These are phyloP conservation scores for Penicillium sp. DNA, from an alignment of 2,329 filamentous ascomycete genomes.

Conservation along the genomic window DNA sequence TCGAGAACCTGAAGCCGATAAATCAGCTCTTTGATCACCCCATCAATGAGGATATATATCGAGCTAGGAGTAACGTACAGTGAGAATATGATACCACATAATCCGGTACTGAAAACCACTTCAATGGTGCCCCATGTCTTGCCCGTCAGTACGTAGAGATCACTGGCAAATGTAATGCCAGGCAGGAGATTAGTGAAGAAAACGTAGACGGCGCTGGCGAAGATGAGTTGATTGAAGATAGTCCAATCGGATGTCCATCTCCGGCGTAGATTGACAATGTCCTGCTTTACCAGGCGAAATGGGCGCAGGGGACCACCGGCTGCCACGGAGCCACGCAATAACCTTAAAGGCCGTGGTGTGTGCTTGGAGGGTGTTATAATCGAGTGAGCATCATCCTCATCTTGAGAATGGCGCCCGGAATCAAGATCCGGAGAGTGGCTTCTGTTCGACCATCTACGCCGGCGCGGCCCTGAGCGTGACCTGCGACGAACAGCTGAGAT, in stretches of 20 bases:
- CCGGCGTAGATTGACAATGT: constrained; percentile 51
- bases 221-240: constrained; percentile 65
- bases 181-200: constrained; percentile 71
- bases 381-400: constrained; percentile 40
- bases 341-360: constrained; percentile 37
- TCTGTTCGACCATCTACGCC: constrained; percentile 20
- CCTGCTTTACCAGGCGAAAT: constrained; percentile 58
- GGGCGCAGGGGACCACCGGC: constrained; percentile 53
- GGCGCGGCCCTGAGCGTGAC: constrained; percentile 26
- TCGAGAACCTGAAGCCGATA: constrained; percentile 50
- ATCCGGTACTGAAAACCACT: constrained; percentile 67
- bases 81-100: constrained; percentile 67
- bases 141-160: constrained; percentile 66
- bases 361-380: constrained; percentile 45
- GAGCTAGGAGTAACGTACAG: constrained; percentile 44
- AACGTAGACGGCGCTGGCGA: constrained; percentile 67
- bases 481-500: constrained; percentile 30
- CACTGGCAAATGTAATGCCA: constrained; percentile 69
- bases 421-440: constrained; percentile 10
- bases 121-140: constrained; percentile 69
- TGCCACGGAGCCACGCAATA: constrained; percentile 35
- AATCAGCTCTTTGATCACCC: neutral
- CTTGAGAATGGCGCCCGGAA: constrained; percentile 20
- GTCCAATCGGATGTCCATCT: constrained; percentile 61
- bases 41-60: neutral